Percentiles rank a stretch among this genome's conserved stretches.
Conservation (phyloP, 345 rosid genomes). For the Anacardium occidentale region DNA sequence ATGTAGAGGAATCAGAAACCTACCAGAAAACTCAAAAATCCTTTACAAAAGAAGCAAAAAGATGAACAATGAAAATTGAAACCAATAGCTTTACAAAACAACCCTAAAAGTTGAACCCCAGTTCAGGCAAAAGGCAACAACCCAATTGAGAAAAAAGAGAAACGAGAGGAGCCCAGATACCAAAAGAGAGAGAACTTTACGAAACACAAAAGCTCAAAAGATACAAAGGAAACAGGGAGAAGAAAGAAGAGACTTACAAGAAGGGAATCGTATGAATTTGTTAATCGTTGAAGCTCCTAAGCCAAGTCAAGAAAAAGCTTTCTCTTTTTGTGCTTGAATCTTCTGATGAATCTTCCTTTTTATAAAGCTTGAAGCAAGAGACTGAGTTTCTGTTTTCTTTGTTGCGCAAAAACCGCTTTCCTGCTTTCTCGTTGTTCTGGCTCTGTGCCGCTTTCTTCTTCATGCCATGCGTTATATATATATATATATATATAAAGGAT, state of each 20-base stretch:
- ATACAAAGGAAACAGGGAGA: conserved; percentile 20
- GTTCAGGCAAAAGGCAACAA: conserved; percentile 7
- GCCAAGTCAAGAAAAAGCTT: conserved; percentile 30
- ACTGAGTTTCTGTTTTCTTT: conserved; percentile 27
- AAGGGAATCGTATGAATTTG: conserved; percentile 46
- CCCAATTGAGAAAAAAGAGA: conserved; percentile 26
- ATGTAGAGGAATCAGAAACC: not conserved
- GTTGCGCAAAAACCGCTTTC: conserved; percentile 13
- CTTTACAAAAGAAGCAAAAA: not conserved
- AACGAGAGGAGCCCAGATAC: conserved; percentile 28
- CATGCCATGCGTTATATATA: conserved; percentile 1
- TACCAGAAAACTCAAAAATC: not conserved
- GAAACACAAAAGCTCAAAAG: not conserved
- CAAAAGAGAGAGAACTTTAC: conserved; percentile 31
- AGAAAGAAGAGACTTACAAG: conserved; percentile 60
- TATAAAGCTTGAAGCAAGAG: conserved; percentile 43
- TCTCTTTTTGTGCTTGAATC: conserved; percentile 17
- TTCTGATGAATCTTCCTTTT: conserved; percentile 19
- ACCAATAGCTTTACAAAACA: conserved; percentile 12
- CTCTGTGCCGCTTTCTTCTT: not conserved
- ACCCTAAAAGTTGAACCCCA: conserved; percentile 18
- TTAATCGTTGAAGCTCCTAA: conserved; percentile 52
- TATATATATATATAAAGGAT: not conserved
- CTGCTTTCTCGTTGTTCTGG: conserved; percentile 16
- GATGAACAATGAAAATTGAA: not conserved